Evolutionary conservation across 495 filamentous ascomycete species (phyloP), one percentile per base, ranked within the genome.

Genomic region (Penicillium robsamsonii): DNA sequence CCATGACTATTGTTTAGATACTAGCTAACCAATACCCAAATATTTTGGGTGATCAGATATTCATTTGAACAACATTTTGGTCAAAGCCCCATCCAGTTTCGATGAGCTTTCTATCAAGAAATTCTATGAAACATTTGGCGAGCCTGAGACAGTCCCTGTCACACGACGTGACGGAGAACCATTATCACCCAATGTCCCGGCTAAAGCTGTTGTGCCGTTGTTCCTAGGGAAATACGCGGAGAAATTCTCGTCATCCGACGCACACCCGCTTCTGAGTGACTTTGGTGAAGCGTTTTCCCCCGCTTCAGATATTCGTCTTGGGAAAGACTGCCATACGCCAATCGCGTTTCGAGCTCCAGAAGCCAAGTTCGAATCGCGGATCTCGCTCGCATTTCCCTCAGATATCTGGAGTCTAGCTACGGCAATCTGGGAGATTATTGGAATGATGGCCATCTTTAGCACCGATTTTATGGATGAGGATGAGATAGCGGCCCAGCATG

Each of bases 341-440:
- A 46, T 30, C 0, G 58, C 68, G 1, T 46, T 61, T 5, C 68
- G 64, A 31, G 33, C 71, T 17, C 72, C 72, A 59, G 74, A 76
- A 60, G 64, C 67, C 33, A 45, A 46, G 35, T 71, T 75, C 38
- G 58, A 71, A 57, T 46, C 68, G 1, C 27, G 67, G 15, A 17
- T 44, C 0, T 65, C 69, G 5, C 66, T 71, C 6, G 27, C 55
- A 25, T 74, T 64, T 59, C 43, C 72, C 5, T 46, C 65, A 12
- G 72, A 75, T 47, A 71, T 75, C 24, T 75, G 66, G 70, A 72
- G 73, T 52, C 46, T 75, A 9, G 70, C 67, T 22, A 61, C 55
- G 4, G 46, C 65, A 22, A 71, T 72, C 27, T 74, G 70, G 70
- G 71, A 74, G 38, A 73, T 77, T 38, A 33, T 72, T 1, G 67